Evolutionary conservation across 306 rosid species (phyloP), one percentile per base, ranked within the genome.

Genomic region (Inga laurina): DNA sequence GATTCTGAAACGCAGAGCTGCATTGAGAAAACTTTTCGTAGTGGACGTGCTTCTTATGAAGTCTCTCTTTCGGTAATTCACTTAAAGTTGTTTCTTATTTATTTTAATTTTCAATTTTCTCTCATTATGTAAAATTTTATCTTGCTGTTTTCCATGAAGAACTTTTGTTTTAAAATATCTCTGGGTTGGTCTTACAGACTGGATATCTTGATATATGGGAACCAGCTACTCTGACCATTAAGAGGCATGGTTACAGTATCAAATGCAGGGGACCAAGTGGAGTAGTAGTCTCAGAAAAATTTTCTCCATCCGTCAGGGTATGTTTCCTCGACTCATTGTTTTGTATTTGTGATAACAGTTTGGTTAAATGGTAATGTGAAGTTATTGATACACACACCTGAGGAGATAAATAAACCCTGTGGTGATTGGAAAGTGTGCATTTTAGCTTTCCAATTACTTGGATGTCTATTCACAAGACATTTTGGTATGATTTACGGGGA

Each of bases 161-260:
- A 49, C 61, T 79, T n/a, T 66, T 34, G 75, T 74, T 79, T 62
- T 22, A 46, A 57, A 64, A 75, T 44, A 73, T 41, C 73, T 65
- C 22, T 83, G 13, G 57, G 71, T 67, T 77, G 15, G 51, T 77
- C 51, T 87, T 86, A 49, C 93, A 95, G 97, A 67, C 87, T 51
- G 93, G 91, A 66, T 89, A 74, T 87, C 93, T 88, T 79, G 93
- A 87, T 84, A 81, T 90, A 79, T 96, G 97, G 98, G 98, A 96
- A 78, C 90, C 85, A 69, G 98, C 98, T 77, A 87, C 91, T 24
- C 79, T 97, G 88, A 81, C 89, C 76, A 89, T 97, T 62, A 97
- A 97, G 90, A 92, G 89, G 91, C 97, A 94, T 81, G 97, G 98
- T 41, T 94, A 82, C 91, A 97, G 87, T 82, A 89, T 97, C 80